Evolutionary conservation across 345 rosid genomes (phyloP), one percentile per base, ranked within the genome.

Genomic region (Brassica juncea): DNA sequence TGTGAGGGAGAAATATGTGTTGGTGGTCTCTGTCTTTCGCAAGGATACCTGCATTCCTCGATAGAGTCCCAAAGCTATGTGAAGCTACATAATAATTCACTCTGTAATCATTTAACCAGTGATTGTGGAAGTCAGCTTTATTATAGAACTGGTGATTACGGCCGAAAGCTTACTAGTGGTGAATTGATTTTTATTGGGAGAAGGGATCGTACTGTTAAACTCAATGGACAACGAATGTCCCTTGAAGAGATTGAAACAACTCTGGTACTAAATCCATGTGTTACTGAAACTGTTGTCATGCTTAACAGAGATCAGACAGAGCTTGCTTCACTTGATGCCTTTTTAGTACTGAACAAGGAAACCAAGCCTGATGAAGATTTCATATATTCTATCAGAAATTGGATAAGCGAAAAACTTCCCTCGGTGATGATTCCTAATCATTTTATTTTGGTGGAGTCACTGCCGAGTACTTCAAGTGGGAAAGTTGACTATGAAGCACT

Each of bases 141-240:
- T 77, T 89, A 84, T 80, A 87, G 84, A 86, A 95, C 98, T 68
- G 99, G 99, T 84, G 99, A 95, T 84, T 89, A 88, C 82, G 99
- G 91, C 5, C 73, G 68, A 82, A 81, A 74, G 74, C 88, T 95
- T 76, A 71, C 83, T 61, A 87, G 87, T 44, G 92, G 98, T 68
- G 96, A 91, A 84, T 86, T 93, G 85, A 77, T 91, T 73, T 93
- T 88, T 73, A 57, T 90, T 75, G 98, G 99, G 67, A 90, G 99
- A 82, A 90, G 81, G 80, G 97, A 95, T 75, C 93, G 93, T 11
- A 86, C 87, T 30, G 73, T 93, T 70, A 95, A 95, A 84, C 84
- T 88, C 72, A 87, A 87, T 81, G 99, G 98, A 34, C 94, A 93
- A 61, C 94, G 96, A n/a, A 68, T 93, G 55, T 87, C 93, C 82